Conservation (phyloP, 345 rosid species). For the Populus alba region DNA sequence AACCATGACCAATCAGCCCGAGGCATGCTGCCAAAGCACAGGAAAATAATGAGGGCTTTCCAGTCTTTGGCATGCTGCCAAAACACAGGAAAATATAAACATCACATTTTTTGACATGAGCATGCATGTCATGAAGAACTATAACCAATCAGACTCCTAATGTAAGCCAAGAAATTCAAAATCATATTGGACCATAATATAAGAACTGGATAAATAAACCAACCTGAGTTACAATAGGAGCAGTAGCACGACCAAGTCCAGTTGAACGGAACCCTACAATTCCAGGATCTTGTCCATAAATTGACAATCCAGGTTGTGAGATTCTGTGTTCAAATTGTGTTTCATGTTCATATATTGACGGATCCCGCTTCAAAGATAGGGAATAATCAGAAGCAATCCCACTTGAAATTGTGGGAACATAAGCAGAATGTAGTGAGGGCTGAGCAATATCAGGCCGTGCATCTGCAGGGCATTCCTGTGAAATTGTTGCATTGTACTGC, state of each 20-base stretch:
- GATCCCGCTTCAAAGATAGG: slow-evolving; percentile 41
- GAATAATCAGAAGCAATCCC: slow-evolving; percentile 33
- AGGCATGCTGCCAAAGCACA: too few species aligned
- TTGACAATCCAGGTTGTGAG: slow-evolving; percentile 25
- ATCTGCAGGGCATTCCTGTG: slow-evolving; percentile 33
- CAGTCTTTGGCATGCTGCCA: too few species aligned
- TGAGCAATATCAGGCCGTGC: slow-evolving; percentile 21
- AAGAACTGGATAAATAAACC: slow-evolving; percentile 7
- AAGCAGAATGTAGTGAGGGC: slow-evolving; percentile 9
- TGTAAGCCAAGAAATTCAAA: neutral
- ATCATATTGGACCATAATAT: neutral
- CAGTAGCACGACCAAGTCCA: slow-evolving; percentile 27
- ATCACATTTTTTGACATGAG: neutral
- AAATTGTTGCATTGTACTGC: slow-evolving; percentile 29
- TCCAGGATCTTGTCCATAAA: slow-evolving; percentile 28
- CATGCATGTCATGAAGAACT: neutral
- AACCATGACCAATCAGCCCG: neutral
- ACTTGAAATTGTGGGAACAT: slow-evolving; percentile 25
- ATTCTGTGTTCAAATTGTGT: slow-evolving; percentile 21
- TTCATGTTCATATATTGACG: slow-evolving; percentile 33
- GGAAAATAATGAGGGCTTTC: too few species aligned
- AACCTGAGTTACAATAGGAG: slow-evolving; percentile 41
- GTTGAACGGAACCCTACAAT: slow-evolving; percentile 27
- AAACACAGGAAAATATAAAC: too few species aligned
- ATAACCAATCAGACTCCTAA: neutral